Percentiles rank a stretch among this genome's conserved stretches.
Conservation (phyloP, 164 flowering plant genomes). For the Magnolia changhungtana region DNA sequence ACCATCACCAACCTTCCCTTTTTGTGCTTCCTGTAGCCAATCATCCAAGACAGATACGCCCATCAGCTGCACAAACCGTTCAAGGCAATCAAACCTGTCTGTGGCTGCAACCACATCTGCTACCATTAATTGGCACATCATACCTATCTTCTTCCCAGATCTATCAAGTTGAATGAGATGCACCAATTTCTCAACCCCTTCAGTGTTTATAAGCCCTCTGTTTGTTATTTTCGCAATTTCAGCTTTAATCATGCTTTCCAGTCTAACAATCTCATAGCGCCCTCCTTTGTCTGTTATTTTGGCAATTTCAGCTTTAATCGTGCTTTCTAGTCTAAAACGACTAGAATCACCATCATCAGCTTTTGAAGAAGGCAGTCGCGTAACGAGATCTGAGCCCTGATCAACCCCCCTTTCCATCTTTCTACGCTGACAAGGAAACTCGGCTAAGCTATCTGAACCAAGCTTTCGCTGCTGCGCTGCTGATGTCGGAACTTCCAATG, state of each 20-base stretch:
- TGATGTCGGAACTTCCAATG: constrained; percentile 57
- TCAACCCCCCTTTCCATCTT: constrained; percentile 79
- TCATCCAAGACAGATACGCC: constrained; percentile 80
- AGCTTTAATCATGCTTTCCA: constrained; percentile 46
- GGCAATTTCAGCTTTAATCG: constrained; percentile 57
- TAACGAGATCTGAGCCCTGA: constrained; percentile 57
- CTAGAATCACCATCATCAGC: constrained; percentile 60
- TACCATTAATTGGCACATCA: constrained; percentile 58
- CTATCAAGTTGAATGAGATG: constrained; percentile 66
- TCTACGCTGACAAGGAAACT: constrained; percentile 60
- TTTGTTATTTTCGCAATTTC: constrained; percentile 64
- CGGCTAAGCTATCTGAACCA: constrained; percentile 55
- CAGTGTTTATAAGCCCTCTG: constrained; percentile 54
- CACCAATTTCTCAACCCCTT: constrained; percentile 76
- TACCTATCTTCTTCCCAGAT: constrained; percentile 57
- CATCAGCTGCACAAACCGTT: constrained; percentile 66
- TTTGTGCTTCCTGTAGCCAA: constrained; percentile 91
- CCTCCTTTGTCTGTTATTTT: constrained; percentile 56
- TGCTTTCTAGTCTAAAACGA: constrained; percentile 7
- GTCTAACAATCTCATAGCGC: constrained; percentile 8
- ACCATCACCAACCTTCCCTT: constrained; percentile 69
- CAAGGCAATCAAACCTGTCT: constrained; percentile 72
- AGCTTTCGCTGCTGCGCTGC: constrained; percentile 53
- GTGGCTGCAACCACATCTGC: constrained; percentile 72
- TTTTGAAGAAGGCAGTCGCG: constrained; percentile 52